Evolutionary conservation across 1,139 yeast species (phyloP).

Genomic region (Suhomyces bolitotheri): DNA sequence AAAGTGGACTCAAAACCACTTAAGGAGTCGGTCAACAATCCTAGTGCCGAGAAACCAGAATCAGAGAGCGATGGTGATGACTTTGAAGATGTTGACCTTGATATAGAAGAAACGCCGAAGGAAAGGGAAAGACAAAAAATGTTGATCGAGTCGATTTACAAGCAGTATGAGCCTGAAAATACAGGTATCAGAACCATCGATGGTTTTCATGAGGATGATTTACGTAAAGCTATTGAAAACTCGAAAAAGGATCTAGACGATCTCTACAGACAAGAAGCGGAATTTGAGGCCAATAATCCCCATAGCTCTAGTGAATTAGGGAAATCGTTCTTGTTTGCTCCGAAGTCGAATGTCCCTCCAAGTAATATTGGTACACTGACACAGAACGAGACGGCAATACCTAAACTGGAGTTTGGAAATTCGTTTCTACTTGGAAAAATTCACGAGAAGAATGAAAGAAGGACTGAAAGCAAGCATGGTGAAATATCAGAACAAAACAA

Average conservation of each 20-base stretch:
- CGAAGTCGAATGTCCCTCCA: constrained; percentile 3
- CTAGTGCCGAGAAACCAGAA: constrained; percentile 8
- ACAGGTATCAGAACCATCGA: constrained; percentile 5
- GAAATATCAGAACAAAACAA: neutral
- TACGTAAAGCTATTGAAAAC: constrained; percentile 47
- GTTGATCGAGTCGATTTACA: constrained; percentile 40
- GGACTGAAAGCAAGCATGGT: neutral
- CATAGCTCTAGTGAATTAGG: constrained; percentile 4
- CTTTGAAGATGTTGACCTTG: constrained; percentile 25
- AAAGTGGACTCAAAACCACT: neutral
- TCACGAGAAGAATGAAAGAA: neutral
- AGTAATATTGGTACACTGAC: neutral
- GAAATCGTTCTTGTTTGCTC: constrained; percentile 11
- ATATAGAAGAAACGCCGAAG: constrained; percentile 25
- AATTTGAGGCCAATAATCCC: constrained; percentile 6
- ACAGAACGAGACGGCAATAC: constrained; percentile 4
- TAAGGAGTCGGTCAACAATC: neutral
- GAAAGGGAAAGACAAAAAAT: constrained; percentile 35
- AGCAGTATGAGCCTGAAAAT: constrained; percentile 22
- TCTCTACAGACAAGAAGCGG: constrained; percentile 23
- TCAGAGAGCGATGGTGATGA: constrained; percentile 25
- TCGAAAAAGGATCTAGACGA: constrained; percentile 40
- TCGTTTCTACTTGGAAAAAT: constrained; percentile 11
- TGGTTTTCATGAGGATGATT: constrained; percentile 34
- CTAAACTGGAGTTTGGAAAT: constrained; percentile 3